Base-by-base conservation (phyloP, 2,329 filamentous ascomycete species). In the Ophiocordyceps unilateralis region DNA sequence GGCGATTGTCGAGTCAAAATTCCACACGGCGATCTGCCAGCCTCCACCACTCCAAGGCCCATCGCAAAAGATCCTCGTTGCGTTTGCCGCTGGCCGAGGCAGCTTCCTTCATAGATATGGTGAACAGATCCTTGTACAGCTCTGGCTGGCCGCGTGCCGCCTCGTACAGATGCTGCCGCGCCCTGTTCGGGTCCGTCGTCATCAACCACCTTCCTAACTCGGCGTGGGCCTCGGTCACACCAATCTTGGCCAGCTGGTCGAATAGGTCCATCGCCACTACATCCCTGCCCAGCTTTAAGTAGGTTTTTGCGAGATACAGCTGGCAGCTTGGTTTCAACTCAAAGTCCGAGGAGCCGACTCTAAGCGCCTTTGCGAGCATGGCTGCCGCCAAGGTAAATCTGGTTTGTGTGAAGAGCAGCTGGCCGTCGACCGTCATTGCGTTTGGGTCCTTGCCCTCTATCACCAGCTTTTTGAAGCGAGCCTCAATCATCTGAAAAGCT, bases 21-120 rank as follows among this genome's bases (percentile, higher is more conserved):
- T 47, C 47, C 12, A 40, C 49, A 11, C 44, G 48, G 4, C 40
- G 34, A 40, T 60, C 51, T 3, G 53, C 57, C 34, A 62, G 43
- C 17, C 52, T 53, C n/a, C 55, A 51, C 54, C 58, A 61, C 47
- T 62, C 59, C 49, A 53, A 47, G 11, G 56, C 58, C 59, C 57
- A 62, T 6, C 48, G 49, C 19, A 47, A 41, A 14, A 49, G 46
- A 2, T 58, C 49, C 26, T 48, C 49, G 30, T 41, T 50, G 5
- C 43, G 39, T 30, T 41, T 40, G 14, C n/a, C 19, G 19, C 44
- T 41, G 30, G 52, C 43, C 10, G 47, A 43, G 4, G 45, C 41
- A 39, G 50, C 50, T 15, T 42, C 49, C 36, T 54, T 51, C 40
- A 59, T 44, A 34, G 51, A 52, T 14, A 55, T 47, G 39, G 60